These are phyloP conservation scores for Urostyla sp. DNA, from an alignment of 73 alveolate genomes.

Conservation along the genomic window DNA sequence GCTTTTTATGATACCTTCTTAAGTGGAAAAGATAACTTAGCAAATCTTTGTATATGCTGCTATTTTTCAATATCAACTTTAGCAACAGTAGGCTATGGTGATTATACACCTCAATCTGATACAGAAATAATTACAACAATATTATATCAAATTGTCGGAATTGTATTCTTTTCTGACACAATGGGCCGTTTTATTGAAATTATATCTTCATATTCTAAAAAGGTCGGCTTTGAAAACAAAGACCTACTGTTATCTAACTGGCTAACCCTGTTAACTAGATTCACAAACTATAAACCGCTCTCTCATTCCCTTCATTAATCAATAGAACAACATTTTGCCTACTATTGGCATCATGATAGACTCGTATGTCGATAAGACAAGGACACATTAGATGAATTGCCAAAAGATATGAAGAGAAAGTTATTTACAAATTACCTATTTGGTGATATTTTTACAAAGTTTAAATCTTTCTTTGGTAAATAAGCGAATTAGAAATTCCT, in stretches of 20 bases:
- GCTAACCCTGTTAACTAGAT: constrained; percentile 80
- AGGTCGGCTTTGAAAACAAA: constrained; percentile 85
- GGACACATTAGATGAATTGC: constrained; percentile 65
- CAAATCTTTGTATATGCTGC: constrained; percentile 80
- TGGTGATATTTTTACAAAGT: constrained; percentile 64
- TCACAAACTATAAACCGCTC: constrained; percentile 77
- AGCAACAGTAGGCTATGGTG: constrained; percentile 96
- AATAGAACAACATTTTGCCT: constrained; percentile 86
- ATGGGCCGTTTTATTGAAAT: constrained; percentile 89
- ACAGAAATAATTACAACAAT: constrained; percentile 85
- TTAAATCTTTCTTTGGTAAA: constrained; percentile 62
- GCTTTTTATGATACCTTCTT: constrained; percentile 66
- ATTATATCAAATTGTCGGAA: constrained; percentile 84
- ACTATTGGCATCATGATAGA: constrained; percentile 86
- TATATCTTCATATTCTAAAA: constrained; percentile 80
- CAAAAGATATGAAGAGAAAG: constrained; percentile 66
- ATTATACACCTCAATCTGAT: constrained; percentile 80
- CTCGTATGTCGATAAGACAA: constrained; percentile 67
- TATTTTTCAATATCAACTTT: constrained; percentile 89
- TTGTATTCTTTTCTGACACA: constrained; percentile 91
- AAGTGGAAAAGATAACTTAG: constrained; percentile 57
- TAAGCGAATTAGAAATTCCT: constrained; percentile 69
- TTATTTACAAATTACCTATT: constrained; percentile 66
- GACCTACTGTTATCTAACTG: constrained; percentile 80
- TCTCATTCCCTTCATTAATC: constrained; percentile 67